Percentiles rank a stretch among this genome's conserved stretches.
Conservation (phyloP, 2,329 filamentous ascomycete species). For the Graphiopsis chlorocephala region DNA sequence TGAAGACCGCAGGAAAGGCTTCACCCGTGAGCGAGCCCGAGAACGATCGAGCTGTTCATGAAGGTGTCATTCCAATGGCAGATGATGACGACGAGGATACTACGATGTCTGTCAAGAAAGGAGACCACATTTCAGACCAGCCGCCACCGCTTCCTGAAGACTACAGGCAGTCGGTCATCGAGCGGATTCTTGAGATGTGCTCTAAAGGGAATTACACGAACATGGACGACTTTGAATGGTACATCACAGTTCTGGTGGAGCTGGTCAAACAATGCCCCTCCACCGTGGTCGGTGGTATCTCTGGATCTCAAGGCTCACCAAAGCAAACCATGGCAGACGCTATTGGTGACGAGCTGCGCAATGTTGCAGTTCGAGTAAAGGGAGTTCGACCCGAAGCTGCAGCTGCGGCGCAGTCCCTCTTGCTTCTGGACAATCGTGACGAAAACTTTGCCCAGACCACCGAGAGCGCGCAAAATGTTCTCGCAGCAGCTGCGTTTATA, state of each 20-base stretch:
- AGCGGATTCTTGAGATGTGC: constrained; percentile 83
- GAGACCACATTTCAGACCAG: constrained; percentile 47
- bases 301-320: constrained; percentile 15
- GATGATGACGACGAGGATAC: constrained; percentile 59
- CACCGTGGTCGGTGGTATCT: constrained; percentile 28
- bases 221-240: constrained; percentile 93
- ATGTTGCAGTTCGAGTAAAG: constrained; percentile 86
- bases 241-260: constrained; percentile 84
- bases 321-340: constrained; percentile 31
- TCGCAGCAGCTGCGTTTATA: constrained; percentile 79
- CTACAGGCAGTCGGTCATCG: constrained; percentile 80
- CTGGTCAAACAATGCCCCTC: constrained; percentile 68
- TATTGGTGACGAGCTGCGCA: constrained; percentile 83
- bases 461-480: constrained; percentile 57
- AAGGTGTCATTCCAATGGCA: constrained; percentile 47
- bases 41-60: constrained; percentile 46
- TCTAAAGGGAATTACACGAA: constrained; percentile 83
- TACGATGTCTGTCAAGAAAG: constrained; percentile 53
- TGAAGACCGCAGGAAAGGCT: constrained; percentile 63
- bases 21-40: constrained; percentile 45
- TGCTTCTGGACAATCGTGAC: constrained; percentile 63
- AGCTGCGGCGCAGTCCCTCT: constrained; percentile 72
- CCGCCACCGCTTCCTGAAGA: constrained; percentile 73
- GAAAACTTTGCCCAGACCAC: constrained; percentile 53
- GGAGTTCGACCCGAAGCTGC: constrained; percentile 78